A percentile compares a stretch with the other conserved stretches of the same genome.
Evolutionary conservation across 2,329 filamentous ascomycete species (phyloP).

Genomic region (Aureobasidium uvarum): DNA sequence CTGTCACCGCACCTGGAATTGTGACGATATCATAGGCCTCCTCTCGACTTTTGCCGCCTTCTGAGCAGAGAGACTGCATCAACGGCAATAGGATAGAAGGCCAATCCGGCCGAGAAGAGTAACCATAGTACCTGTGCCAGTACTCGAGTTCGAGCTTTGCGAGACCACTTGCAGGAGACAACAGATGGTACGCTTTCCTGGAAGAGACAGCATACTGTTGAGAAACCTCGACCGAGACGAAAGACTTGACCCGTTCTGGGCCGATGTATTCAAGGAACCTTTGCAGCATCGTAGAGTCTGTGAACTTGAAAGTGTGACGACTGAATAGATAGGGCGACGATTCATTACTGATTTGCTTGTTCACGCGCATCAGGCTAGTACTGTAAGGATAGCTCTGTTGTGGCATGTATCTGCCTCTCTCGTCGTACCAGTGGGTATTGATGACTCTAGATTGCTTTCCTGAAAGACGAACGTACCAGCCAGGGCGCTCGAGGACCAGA

Average conservation of each 20-base stretch:
- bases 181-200: neutral
- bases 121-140: neutral
- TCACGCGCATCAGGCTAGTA: conserved; percentile 1
- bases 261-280: conserved; percentile 11
- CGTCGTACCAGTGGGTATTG: neutral
- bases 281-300: conserved; percentile 9
- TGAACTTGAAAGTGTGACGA: conserved; percentile 6
- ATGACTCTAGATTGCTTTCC: conserved; percentile 1
- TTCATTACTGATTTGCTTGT: conserved; percentile 7
- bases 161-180: neutral
- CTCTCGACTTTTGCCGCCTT: conserved; percentile 2
- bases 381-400: neutral
- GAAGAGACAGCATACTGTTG: neutral
- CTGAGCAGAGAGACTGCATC: neutral
- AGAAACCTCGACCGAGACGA: neutral
- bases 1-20: neutral
- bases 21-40: neutral
- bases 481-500: conserved; percentile 16
- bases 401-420: neutral
- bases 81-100: neutral
- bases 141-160: neutral
- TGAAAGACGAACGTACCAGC: neutral
- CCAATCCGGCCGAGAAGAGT: neutral
- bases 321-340: conserved; percentile 11
- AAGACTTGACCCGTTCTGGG: neutral